Conservation (phyloP, 768 basidiomycete genomes). For the Chalciporus chontae region DNA sequence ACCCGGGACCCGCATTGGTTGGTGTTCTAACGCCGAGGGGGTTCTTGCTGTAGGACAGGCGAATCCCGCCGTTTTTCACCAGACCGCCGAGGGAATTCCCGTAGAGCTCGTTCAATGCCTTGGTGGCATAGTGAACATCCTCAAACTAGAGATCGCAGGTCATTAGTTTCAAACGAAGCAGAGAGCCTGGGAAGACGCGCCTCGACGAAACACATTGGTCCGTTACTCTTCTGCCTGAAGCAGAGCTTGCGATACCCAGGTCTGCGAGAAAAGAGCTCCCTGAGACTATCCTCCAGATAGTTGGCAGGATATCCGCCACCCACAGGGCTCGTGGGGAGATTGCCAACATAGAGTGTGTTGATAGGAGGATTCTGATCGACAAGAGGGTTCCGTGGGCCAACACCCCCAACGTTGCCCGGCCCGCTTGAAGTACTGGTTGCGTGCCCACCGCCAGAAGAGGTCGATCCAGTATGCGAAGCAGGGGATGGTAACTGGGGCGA, state of each 20-base stretch:
- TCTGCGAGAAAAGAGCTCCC: constrained; percentile 74
- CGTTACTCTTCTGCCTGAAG: constrained; percentile 94
- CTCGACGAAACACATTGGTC: constrained; percentile 99
- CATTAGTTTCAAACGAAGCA: not conserved
- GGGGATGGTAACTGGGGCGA: constrained; percentile 80
- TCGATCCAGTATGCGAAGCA: constrained; percentile 58
- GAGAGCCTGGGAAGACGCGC: constrained; percentile 36
- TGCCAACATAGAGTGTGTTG: constrained; percentile 99
- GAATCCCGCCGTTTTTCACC: constrained; percentile 94
- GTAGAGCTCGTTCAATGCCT: constrained; percentile 86
- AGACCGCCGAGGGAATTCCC: constrained; percentile 88
- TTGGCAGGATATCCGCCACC: constrained; percentile 71
- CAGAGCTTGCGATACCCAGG: constrained; percentile 89
- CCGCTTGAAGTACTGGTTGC: constrained; percentile 31
- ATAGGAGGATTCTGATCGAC: constrained; percentile 97
- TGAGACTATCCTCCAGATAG: constrained; percentile 82
- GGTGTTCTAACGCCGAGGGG: constrained; percentile 90
- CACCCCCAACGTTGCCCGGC: constrained; percentile 17
- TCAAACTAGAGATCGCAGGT: constrained; percentile 62
- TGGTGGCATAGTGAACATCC: constrained; percentile 79
- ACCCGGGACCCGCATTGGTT: constrained; percentile 44
- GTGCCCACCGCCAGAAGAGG: constrained; percentile 32
- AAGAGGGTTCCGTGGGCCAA: constrained; percentile 35
- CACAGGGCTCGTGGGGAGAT: constrained; percentile 79
- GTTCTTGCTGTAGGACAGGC: constrained; percentile 97